phyloP scores from a whole-genome alignment of 495 filamentous ascomycete species.

The Xylaria venustula region DNA sequence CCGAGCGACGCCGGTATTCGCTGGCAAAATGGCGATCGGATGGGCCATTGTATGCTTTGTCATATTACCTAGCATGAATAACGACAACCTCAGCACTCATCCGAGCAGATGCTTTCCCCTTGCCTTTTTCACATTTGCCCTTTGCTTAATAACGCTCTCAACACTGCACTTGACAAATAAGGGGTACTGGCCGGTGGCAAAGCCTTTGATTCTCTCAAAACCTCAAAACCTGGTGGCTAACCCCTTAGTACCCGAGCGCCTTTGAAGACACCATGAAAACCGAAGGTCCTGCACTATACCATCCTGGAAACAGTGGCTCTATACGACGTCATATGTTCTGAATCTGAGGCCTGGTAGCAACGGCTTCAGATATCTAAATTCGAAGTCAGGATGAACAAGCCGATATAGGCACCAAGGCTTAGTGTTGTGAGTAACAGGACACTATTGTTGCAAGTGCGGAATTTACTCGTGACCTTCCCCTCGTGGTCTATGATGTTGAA shows the following conservation, averaged over 20 bases:
- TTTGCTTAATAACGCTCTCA: no score
- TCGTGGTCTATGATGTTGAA: conserved; percentile 71
- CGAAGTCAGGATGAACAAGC: conserved; percentile 72
- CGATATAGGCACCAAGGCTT: conserved; percentile 78
- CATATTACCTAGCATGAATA: background rate
- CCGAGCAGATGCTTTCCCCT: background rate
- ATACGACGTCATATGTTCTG: background rate
- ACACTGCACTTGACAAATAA: no score
- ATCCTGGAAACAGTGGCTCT: background rate
- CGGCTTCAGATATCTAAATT: conserved; percentile 39
- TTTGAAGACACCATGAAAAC: background rate
- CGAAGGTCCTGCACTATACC: background rate
- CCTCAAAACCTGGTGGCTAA: no score
- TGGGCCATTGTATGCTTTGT: background rate
- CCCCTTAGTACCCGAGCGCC: no score
- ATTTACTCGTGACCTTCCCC: conserved; percentile 60
- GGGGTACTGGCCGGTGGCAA: no score
- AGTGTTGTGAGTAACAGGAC: conserved; percentile 81
- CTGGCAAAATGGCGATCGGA: conserved; percentile 6
- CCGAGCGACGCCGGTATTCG: background rate
- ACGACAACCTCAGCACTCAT: background rate
- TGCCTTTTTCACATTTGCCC: background rate
- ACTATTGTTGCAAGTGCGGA: conserved; percentile 82
- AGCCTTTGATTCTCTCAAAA: background rate
- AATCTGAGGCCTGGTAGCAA: background rate